phyloP scores from a whole-genome alignment of 2,329 filamentous ascomycete genomes.

The Aschersonia sp. region DNA sequence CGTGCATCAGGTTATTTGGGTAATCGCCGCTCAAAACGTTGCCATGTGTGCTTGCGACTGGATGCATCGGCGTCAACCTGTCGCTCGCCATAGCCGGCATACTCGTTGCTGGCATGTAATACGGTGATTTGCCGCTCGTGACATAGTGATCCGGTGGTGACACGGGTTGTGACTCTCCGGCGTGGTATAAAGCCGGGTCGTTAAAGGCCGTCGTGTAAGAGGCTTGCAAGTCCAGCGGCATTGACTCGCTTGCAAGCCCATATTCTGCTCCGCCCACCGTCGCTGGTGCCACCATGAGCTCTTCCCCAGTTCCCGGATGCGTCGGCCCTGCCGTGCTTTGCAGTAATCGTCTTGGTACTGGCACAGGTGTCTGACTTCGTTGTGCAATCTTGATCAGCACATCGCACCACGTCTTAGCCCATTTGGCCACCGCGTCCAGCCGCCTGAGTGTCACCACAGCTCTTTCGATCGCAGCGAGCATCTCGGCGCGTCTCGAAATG shows the following conservation, averaged over 20 bases:
- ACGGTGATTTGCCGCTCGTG: neutral
- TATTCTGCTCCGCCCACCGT: constrained; percentile 1
- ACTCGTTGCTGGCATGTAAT: neutral
- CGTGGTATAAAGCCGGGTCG: neutral
- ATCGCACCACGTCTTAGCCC: constrained; percentile 16
- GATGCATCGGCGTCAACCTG: too few species aligned
- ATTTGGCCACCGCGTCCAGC: constrained; percentile 14
- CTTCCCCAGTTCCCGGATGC: neutral
- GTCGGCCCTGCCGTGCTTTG: constrained; percentile 3
- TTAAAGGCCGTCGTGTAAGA: constrained; percentile 4
- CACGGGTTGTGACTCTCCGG: neutral
- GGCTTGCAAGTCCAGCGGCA: neutral
- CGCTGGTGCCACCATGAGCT: constrained; percentile 5
- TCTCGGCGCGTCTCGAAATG: constrained; percentile 24
- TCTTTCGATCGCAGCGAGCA: constrained; percentile 22
- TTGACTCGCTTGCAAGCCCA: constrained; percentile 1
- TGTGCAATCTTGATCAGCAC: constrained; percentile 16
- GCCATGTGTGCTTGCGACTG: too few species aligned
- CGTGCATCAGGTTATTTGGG: neutral
- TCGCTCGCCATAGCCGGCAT: neutral
- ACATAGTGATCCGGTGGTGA: neutral
- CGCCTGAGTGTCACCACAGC: constrained; percentile 19
- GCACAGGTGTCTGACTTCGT: constrained; percentile 3
- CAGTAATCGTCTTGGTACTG: constrained; percentile 1
- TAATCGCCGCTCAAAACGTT: neutral